Base-by-base conservation (phyloP, 805 yeast species). In the Wickerhamiella australiensis region DNA sequence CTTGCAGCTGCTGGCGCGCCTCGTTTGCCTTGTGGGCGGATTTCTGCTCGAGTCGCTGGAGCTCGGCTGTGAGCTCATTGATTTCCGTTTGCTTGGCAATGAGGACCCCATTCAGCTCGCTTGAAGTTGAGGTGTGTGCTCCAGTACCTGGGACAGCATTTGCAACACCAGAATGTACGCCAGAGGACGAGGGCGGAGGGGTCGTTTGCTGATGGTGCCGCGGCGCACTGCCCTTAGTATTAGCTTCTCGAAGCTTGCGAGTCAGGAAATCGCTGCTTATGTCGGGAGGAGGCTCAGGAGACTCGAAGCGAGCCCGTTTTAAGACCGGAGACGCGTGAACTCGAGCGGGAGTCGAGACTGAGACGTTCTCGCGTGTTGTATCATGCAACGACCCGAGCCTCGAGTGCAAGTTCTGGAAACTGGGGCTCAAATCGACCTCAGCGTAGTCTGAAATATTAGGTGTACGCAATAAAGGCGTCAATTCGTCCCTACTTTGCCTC, bases 61-160 rank as follows among this genome's bases (percentile, higher is more conserved):
- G 3, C 36, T 42, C 15, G 2, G 20, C 25, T 15, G 7, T 42
- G 25, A 42, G 45, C n/a, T 13, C 15, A 9, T 26, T 21, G 25
- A 42, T 42, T 6, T 26, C 45, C 25, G 23, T 17, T 26, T 42
- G 45, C 23, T 42, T 42, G 33, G 11, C 33, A 17, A 15, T 42
- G 17, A 42, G 23, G n/a, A 25, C 20, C 9, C 18, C 11, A 9
- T 42, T 36, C 9, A 33, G 38, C 9, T 9, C n/a, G 15, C 15
- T n/a, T 31, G 35, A 31, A 31, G 29, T 11, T 26, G 29, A 31
- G 27, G 27, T 25, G 27, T 6, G 27, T 25, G 27, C 9, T 9
- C 27, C 6, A 25, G 27, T 25, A n/a, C n/a, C n/a, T n/a, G n/a
- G n/a, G n/a, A n/a, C n/a, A n/a, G n/a, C n/a, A n/a, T n/a, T n/a